phyloP scores from a whole-genome alignment of 768 basidiomycete species.

The Lyophyllum decastes region DNA sequence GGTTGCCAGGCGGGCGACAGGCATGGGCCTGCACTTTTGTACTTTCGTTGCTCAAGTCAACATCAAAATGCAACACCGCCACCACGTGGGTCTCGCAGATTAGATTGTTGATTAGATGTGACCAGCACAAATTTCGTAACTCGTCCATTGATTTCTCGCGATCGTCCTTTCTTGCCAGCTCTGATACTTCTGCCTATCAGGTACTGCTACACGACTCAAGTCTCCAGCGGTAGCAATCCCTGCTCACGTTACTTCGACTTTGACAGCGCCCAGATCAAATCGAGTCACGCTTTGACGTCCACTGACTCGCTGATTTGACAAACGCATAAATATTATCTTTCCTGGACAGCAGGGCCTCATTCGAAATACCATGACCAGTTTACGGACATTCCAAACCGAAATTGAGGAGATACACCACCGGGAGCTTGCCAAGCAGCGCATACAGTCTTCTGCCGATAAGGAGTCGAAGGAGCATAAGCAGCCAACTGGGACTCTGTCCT shows the following conservation, averaged over 20 bases:
- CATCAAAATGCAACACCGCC: conserved; percentile 6
- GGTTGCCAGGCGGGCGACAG: conserved; percentile 12
- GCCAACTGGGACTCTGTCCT: conserved; percentile 2
- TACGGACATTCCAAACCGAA: conserved; percentile 70
- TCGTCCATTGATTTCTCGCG: not conserved
- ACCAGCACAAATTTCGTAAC: too few species aligned
- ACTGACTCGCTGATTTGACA: conserved; percentile 21
- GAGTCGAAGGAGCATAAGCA: conserved; percentile 32
- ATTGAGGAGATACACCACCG: conserved; percentile 76
- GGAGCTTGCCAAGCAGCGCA: conserved; percentile 65
- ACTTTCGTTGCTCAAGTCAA: not conserved
- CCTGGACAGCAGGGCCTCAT: not conserved
- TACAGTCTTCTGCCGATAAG: conserved; percentile 31
- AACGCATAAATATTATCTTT: conserved; percentile 12
- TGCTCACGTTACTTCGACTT: not conserved
- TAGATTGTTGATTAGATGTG: not conserved
- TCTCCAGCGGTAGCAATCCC: not conserved
- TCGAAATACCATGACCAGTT: conserved; percentile 44
- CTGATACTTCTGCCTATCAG: not conserved
- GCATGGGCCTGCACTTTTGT: conserved; percentile 6
- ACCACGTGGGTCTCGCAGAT: conserved; percentile 9
- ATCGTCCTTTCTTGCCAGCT: not conserved
- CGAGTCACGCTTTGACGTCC: conserved; percentile 15
- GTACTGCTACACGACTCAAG: not conserved
- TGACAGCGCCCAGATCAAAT: conserved; percentile 8